Evolutionary conservation across 208 protist species (phyloP), one percentile per base, ranked within the genome.

Genomic region (Borovskyia barvae): DNA sequence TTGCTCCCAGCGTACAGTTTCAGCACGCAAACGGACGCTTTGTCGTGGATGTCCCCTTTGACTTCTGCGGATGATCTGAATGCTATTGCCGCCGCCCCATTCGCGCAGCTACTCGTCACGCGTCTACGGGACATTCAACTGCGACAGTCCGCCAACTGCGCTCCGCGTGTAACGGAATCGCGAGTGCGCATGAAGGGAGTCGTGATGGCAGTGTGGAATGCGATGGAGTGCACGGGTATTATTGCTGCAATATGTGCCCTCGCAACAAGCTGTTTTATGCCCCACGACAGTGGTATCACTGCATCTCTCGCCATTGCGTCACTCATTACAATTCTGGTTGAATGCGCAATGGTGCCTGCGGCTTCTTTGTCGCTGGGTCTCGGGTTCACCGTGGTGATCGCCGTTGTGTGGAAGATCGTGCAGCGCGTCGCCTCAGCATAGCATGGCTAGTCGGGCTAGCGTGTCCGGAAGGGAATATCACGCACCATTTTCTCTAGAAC

Each of bases 1-100:
- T 47, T 72, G 39, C 64, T 92, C 47, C 85, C 85, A 5, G 71
- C 77, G 8, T 89, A 77, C 57, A 80, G 69, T 46, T 88, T 92
- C 62, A 60, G 51, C 46, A 78, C 72, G 49, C 65, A 73, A 28
- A 72, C 64, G 5, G 63, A 56, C 28, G 53, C 54, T 2, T 26
- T 30, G 45, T 58, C 51, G 42, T 66, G 57, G 67, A 47, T 19
- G 9, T 35, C 15, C 46, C 56, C 54, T 8, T 35, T 65, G 56
- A 35, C 36, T 15, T 22, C 39, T 12, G 26, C 37, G 33, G 14
- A 22, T 30, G 20, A 26, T 30, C 17, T 36, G 6, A 22, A 49
- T 9, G 20, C 51, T n/a, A 51, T 48, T 30, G 42, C 54, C 5
- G 45, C 66, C 20, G 65, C 63, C 2, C 62, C 72, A 25, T 66